Evolutionary conservation across 1,284 basidiomycete species (phyloP), one percentile per base, ranked within the genome.

Genomic region (Apiotrichum akiyoshidainum): DNA sequence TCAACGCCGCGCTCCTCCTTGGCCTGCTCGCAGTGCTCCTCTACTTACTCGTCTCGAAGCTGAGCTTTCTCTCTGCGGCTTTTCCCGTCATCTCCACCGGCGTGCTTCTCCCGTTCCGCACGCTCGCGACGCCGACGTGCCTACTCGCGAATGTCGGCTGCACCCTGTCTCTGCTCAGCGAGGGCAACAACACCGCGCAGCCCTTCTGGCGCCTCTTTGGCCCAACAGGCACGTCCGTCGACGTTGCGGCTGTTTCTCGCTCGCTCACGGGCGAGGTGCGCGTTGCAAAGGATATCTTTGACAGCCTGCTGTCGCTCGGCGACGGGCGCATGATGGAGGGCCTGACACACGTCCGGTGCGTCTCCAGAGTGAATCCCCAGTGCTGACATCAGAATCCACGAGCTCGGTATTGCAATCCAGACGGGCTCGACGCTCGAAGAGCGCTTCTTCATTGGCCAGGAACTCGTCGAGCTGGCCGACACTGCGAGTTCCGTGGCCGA

Each of bases 391-490:
- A 76, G 74, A 35, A 67, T 77, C 12, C 73, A 72, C 66, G 71
- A 77, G 55, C 63, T 75, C 8, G 71, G 68, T 1, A 65, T 68
- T 11, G 68, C 72, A 16, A 66, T 77, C 7, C 61, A 63, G 49
- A 65, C 66, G 0, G 72, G 71, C 16, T 71, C 70, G 2, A 66
- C 58, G 19, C 54, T 76, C 19, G 71, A 73, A 19, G 70, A 72
- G 21, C 65, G 68, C 57, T 63, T 65, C 31, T 60, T 69, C 5
- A 58, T 76, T 8, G 66, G 69, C 2, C 40, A 65, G 44, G 65
- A 73, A 57, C 59, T 76, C 26, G 59, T 64, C 33, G 67, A 73
- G 72, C 70, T 77, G 12, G 71, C 73, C 6, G 67, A 74, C 55
- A 54, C 70, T n/a, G 68, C 71, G 5, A 60, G 66, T 7, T 68